Base-by-base conservation (phyloP, 768 basidiomycete genomes). In the Rhodocollybia butyracea region DNA sequence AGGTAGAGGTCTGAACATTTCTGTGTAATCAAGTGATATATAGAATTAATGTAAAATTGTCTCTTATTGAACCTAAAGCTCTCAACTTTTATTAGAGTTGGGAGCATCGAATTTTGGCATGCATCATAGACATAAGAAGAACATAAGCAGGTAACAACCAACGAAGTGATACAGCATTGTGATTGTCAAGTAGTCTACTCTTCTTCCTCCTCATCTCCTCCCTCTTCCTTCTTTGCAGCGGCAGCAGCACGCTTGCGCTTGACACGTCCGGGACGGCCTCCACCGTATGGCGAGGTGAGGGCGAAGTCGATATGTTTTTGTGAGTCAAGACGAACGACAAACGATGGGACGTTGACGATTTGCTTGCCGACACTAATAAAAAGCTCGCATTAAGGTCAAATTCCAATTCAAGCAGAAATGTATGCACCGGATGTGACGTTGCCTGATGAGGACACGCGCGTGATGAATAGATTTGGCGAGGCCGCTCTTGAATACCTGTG, bases 221-320 rank as follows among this genome's bases (percentile, higher is more conserved):
- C 94, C 66, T 86, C 92, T 63, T 89, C 91, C 78, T 86, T 91
- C 80, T 90, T 91, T 60, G 88, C 92, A 59, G 93, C 95, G 41
- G 91, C 91, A 60, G 86, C 86, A 57, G 90, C 92, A 68, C 95
- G 92, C 89, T 97, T 98, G 74, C 96, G 88, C 91, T 98, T 98
- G 70, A 95, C 94, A 63, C 96, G 96, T 65, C 95, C 95, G 59
- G 91, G 79, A 58, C 90, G 87, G 63, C 90, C 95, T 67, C 96
- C 96, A 70, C 95, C 96, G 68, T 92, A 96, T 55, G 96, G 95
- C 59, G 94, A 97, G 57, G 89, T 95, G 64, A 95, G 86, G 42
- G 96, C 89, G 70, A 98, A 99, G 84, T 99, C 97, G 72, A 99
- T 96, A 84, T 99, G 97, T 70, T 98, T 98, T 83, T 98, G 95